These are phyloP conservation scores for Hericium erinaceus DNA, from an alignment of 768 basidiomycete species.

Conservation along the genomic window DNA sequence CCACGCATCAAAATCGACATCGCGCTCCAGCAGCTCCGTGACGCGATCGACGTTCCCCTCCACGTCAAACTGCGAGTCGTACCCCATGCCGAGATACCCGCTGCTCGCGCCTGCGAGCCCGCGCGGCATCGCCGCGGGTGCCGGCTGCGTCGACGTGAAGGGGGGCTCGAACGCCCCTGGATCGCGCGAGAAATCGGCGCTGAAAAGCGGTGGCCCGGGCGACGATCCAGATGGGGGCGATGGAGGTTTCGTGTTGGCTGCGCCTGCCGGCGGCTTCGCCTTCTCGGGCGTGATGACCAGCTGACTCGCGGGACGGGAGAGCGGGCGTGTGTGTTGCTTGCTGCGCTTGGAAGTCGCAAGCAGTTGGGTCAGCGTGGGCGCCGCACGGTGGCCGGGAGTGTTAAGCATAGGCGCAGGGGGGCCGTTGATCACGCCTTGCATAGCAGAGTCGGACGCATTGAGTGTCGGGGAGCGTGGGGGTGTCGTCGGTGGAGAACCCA, in stretches of 20 bases:
- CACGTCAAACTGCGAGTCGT: conserved; percentile 51
- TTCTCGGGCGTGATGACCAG: background rate
- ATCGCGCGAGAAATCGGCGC: conserved; percentile 28
- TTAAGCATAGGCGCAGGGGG: background rate
- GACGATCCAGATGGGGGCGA: background rate
- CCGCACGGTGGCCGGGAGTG: background rate
- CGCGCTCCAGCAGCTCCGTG: conserved; percentile 45
- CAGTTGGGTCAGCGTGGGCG: conserved; percentile 21
- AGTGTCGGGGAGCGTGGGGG: too few relatives aligned
- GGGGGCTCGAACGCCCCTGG: conserved; percentile 27
- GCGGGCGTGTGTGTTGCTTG: conserved; percentile 22
- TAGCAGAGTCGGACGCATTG: too few relatives aligned
- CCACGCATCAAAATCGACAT: conserved; percentile 51
- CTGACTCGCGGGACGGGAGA: conserved; percentile 16
- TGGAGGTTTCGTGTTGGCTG: conserved; percentile 1
- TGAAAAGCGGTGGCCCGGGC: conserved; percentile 14
- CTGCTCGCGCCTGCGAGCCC: conserved; percentile 16
- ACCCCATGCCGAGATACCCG: conserved; percentile 31
- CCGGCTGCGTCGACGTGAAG: conserved; percentile 27
- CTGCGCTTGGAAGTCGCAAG: conserved; percentile 34
- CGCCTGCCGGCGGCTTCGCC: background rate
- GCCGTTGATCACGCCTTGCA: too few relatives aligned
- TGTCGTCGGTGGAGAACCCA: too few relatives aligned
- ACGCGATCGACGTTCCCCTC: conserved; percentile 46
- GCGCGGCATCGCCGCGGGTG: background rate